Conservation (phyloP, 2,329 filamentous ascomycete genomes). For the Exophiala viscosa region DNA sequence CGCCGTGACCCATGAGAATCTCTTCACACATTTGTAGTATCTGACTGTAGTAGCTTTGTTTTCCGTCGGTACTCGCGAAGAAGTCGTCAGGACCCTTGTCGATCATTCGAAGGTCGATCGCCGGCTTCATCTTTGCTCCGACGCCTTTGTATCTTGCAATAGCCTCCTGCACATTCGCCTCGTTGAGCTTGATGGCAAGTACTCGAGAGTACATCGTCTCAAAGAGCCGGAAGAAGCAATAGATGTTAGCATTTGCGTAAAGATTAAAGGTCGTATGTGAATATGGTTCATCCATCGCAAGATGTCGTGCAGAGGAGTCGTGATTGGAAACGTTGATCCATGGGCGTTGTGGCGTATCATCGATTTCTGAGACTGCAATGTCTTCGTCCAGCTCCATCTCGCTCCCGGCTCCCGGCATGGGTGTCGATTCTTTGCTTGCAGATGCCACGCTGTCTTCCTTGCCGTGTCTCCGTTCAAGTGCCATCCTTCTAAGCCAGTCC, state of each 20-base stretch:
- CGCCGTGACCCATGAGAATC: constrained; percentile 75
- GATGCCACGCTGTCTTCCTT: constrained; percentile 77
- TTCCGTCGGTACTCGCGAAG: constrained; percentile 62
- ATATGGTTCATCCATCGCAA: constrained; percentile 76
- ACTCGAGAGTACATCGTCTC: constrained; percentile 85
- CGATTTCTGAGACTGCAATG: constrained; percentile 54
- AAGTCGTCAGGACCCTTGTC: constrained; percentile 72
- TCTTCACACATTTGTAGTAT: constrained; percentile 83
- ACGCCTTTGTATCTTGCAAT: constrained; percentile 64
- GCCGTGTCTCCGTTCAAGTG: constrained; percentile 74
- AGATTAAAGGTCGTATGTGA: constrained; percentile 78
- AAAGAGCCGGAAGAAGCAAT: constrained; percentile 92
- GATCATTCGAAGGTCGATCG: constrained; percentile 76
- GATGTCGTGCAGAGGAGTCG: constrained; percentile 54
- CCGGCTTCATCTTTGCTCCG: constrained; percentile 60
- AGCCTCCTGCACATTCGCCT: constrained; percentile 67
- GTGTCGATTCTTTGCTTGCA: constrained; percentile 82
- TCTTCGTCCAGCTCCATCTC: constrained; percentile 61
- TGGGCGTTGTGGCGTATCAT: constrained; percentile 31
- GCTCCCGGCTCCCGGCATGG: constrained; percentile 36
- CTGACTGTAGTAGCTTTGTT: constrained; percentile 77
- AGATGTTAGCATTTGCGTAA: constrained; percentile 86
- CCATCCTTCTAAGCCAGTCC: constrained; percentile 74
- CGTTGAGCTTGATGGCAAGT: constrained; percentile 75
- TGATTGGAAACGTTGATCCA: constrained; percentile 56